Conservation (phyloP, 2,329 filamentous ascomycete species). For the Amauroascus niger region DNA sequence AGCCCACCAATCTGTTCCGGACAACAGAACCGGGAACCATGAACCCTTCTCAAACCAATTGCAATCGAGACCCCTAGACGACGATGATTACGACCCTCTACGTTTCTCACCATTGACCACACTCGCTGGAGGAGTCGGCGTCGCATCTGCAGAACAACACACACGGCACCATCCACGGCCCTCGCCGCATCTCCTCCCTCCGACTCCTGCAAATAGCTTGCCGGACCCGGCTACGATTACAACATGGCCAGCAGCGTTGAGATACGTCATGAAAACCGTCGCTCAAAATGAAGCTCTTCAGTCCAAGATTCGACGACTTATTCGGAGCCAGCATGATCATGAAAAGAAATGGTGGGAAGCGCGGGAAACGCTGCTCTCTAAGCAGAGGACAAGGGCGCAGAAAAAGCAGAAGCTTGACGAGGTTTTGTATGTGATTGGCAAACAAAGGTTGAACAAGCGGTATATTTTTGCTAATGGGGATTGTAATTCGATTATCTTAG, state of each 20-base stretch:
- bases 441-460: too few relatives aligned
- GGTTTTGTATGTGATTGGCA: slow-evolving; percentile 41
- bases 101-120: background rate
- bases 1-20: background rate
- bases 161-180: background rate
- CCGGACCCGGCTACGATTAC: slow-evolving; percentile 41
- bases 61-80: slow-evolving; percentile 3
- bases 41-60: slow-evolving; percentile 1
- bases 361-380: slow-evolving; percentile 43
- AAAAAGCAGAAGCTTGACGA: slow-evolving; percentile 47
- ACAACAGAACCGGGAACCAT: background rate
- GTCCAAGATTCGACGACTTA: slow-evolving; percentile 46
- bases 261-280: slow-evolving; percentile 43
- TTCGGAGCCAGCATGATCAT: slow-evolving; percentile 53
- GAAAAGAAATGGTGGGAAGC: slow-evolving; percentile 53
- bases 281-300: slow-evolving; percentile 38
- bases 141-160: background rate
- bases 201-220: background rate
- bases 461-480: background rate
- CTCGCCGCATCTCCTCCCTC: background rate
- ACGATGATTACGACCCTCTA: slow-evolving; percentile 8
- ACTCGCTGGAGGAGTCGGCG: background rate
- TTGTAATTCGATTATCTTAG: slow-evolving; percentile 24
- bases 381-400: slow-evolving; percentile 43
- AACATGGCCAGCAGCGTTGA: slow-evolving; percentile 44